Evolutionary conservation across 2,329 filamentous ascomycete species (phyloP).

Genomic region (Coniochaeta sp.): DNA sequence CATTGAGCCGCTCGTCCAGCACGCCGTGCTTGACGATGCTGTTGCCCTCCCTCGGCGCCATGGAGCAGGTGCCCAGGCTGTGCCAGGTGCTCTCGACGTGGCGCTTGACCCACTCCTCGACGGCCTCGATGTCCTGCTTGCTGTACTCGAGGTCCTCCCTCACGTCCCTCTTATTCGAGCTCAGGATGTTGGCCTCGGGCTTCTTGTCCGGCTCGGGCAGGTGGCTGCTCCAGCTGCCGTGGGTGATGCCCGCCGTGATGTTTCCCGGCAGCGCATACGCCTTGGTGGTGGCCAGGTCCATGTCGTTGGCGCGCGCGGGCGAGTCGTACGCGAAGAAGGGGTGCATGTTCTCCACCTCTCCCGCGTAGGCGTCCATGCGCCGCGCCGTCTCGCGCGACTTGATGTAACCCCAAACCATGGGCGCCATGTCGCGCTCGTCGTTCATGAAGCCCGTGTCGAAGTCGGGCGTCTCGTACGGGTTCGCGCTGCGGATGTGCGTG

Average conservation of each 20-base stretch:
- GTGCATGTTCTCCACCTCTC: constrained; percentile 62
- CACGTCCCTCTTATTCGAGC: constrained; percentile 54
- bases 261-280: constrained; percentile 68
- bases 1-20: constrained; percentile 68
- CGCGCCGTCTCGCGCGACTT: constrained; percentile 75
- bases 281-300: constrained; percentile 70
- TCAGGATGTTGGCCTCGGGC: constrained; percentile 41
- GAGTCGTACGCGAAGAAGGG: constrained; percentile 68
- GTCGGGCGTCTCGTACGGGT: constrained; percentile 68
- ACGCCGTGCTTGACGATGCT: constrained; percentile 76
- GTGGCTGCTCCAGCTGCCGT: constrained; percentile 63
- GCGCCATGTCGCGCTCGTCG: constrained; percentile 76
- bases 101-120: constrained; percentile 64
- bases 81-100: constrained; percentile 76
- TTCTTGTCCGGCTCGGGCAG: constrained; percentile 45
- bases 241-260: constrained; percentile 62
- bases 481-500: constrained; percentile 63
- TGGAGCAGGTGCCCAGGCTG: constrained; percentile 60
- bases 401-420: constrained; percentile 80
- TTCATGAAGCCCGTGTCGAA: constrained; percentile 83
- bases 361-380: constrained; percentile 70
- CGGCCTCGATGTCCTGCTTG: constrained; percentile 52
- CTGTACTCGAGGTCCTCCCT: constrained; percentile 60
- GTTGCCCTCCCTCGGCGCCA: constrained; percentile 71
- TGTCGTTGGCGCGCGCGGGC: constrained; percentile 60